Conservation (phyloP, 2,329 filamentous ascomycete species). For the Epichloe uncinata region DNA sequence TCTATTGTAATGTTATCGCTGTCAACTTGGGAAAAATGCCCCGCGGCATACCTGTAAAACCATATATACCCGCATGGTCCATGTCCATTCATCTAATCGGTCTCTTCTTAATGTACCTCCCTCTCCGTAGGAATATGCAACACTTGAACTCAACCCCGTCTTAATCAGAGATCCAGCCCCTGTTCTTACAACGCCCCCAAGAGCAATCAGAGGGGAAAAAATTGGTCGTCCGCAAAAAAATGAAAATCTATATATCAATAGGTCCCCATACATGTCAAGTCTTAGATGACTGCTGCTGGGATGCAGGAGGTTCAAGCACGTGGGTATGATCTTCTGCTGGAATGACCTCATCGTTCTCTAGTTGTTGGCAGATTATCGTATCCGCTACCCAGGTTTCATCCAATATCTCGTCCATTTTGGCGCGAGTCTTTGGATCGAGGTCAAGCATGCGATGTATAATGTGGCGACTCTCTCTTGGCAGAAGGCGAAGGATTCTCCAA, state of each 20-base stretch:
- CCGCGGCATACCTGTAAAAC: background rate
- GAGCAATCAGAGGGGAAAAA: background rate
- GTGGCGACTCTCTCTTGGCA: constrained; percentile 79
- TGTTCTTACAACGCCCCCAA: background rate
- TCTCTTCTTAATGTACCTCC: background rate
- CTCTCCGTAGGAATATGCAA: background rate
- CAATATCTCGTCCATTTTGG: constrained; percentile 74
- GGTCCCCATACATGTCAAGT: constrained; percentile 2
- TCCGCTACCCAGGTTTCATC: constrained; percentile 83
- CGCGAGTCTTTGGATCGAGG: constrained; percentile 69
- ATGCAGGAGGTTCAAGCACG: constrained; percentile 60
- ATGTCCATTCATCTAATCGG: background rate
- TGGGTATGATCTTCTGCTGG: constrained; percentile 70
- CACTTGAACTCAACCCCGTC: background rate
- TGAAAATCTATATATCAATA: background rate
- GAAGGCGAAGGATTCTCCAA: constrained; percentile 73
- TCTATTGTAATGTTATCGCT: background rate
- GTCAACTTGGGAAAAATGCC: background rate
- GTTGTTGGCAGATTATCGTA: constrained; percentile 71
- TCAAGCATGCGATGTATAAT: constrained; percentile 91
- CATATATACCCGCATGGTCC: background rate
- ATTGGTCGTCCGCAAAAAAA: background rate
- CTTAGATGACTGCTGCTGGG: constrained; percentile 20
- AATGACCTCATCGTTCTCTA: constrained; percentile 54
- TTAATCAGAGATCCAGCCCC: constrained; percentile 1